A percentile compares a stretch with the other conserved stretches of the same genome.
Evolutionary conservation across 2,329 filamentous ascomycete species (phyloP).

Genomic region (Talaromyces amestolkiae): DNA sequence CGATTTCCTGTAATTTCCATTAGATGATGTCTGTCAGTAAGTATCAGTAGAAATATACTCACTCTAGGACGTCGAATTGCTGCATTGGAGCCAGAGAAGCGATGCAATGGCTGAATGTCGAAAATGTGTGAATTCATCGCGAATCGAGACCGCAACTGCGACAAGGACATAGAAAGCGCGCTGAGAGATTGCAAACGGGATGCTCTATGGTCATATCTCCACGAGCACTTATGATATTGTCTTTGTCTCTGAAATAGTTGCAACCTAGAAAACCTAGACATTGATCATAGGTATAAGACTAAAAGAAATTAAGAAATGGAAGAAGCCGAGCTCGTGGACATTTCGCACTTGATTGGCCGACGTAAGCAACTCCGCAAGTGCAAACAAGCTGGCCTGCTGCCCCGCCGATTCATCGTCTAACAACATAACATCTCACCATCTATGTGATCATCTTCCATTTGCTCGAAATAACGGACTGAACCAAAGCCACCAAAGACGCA

Average conservation of each 20-base stretch:
- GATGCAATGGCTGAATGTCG: slow-evolving; percentile 65
- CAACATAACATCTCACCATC: not conserved
- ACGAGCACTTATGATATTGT: not conserved
- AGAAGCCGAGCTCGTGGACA: not conserved
- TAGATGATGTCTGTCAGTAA: not conserved
- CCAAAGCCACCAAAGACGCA: not conserved
- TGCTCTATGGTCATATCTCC: not conserved
- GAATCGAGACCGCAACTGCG: not conserved
- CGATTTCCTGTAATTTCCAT: slow-evolving; percentile 69
- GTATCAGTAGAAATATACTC: slow-evolving; percentile 24
- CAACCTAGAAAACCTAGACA: not conserved
- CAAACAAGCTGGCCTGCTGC: slow-evolving; percentile 10
- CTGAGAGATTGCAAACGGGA: not conserved
- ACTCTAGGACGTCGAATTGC: slow-evolving; percentile 74
- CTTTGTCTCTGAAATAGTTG: not conserved
- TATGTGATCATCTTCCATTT: not conserved
- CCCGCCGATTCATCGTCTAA: slow-evolving; percentile 9
- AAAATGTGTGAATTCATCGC: slow-evolving; percentile 49
- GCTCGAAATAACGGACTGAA: not conserved
- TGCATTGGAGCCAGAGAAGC: slow-evolving; percentile 66
- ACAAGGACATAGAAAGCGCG: not conserved
- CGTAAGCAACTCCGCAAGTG: slow-evolving; percentile 4
- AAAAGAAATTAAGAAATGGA: slow-evolving; percentile 1
- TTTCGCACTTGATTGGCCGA: not conserved
- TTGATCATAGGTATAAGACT: not conserved